Base-by-base conservation (phyloP, 2,329 filamentous ascomycete genomes). In the Aspergillus bombycis region DNA sequence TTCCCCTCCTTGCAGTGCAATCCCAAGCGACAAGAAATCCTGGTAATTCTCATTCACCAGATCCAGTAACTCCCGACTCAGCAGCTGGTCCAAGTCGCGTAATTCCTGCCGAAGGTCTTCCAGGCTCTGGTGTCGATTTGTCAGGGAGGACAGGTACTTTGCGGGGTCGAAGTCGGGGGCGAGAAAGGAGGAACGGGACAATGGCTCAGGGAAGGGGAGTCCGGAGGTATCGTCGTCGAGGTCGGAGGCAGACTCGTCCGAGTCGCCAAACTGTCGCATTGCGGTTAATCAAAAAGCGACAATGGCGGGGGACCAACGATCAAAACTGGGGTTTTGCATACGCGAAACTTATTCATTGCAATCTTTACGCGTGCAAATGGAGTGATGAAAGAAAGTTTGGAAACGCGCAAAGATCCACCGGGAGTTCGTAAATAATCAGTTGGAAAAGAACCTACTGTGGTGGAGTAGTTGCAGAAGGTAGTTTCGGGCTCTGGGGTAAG, bases 31-130 rank as follows among this genome's bases (percentile, higher is more conserved):
- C 5, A 99, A 79, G 71, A 99, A 99, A 62, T 94, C 91, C 55
- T 93, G 90, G 76, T 99, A 98, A 78, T 99, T 96, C 58, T 90
- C 87, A 75, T 99, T 99, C 68, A 99, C 95, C 9, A 99, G 87
- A 79, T 97, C 94, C 21, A 99, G 84, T 3, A 99, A 85, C 80
- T 99, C 95, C 66, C 90, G 88, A 72, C 89, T 91, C 65, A 99
- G 89, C 23, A 90, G 85, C 70, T 91, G 87, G 69, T 89, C 92
- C 58, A 96, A 86, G 63, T 93, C 88, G 52, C 94, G 89, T 19
- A 99, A 84, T 73, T 99, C 96, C 6, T 89, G 82, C 41, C 94
- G 92, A 36, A 99, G 84, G 77, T 99, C 95, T 75, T 97, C 94
- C 55, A 99, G 91, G 0, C 94, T 97, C 78, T 99, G 95, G 77